These are phyloP conservation scores for Zanthoxylum bungeanum DNA, from an alignment of 345 rosid species.

Conservation along the genomic window DNA sequence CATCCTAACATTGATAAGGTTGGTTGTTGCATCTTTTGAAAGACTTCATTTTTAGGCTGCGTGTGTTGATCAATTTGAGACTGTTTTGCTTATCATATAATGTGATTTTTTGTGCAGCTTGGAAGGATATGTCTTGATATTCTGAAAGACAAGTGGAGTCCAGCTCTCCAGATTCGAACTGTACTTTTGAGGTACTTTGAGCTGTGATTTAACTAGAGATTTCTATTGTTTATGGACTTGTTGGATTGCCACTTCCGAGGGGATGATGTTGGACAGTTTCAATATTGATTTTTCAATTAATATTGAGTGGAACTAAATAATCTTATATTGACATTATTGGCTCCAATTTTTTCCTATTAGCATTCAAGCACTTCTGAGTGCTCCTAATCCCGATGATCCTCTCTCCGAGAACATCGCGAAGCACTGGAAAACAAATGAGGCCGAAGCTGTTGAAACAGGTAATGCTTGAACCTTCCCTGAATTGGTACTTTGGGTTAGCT, in stretches of 20 bases:
- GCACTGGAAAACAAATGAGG: conserved; percentile 98
- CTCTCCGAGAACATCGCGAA: conserved; percentile 97
- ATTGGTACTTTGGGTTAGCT: not conserved
- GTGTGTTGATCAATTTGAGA: not conserved
- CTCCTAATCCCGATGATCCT: conserved; percentile 99
- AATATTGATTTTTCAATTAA: not conserved
- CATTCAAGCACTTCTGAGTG: conserved; percentile 97
- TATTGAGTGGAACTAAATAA: not conserved
- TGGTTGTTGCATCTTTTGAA: conserved; percentile 2
- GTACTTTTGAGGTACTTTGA: conserved; percentile 86
- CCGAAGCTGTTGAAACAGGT: conserved; percentile 99
- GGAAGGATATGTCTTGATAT: conserved; percentile 99
- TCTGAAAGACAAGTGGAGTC: conserved; percentile 99
- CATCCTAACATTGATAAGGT: conserved; percentile 99
- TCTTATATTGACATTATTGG: not conserved
- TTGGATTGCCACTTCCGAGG: not conserved
- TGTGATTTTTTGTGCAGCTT: conserved; percentile 45
- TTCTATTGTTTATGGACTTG: not conserved
- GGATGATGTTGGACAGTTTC: not conserved
- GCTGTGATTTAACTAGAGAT: not conserved
- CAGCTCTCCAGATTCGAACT: conserved; percentile 96
- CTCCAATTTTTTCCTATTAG: conserved; percentile 24
- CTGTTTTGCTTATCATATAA: not conserved
- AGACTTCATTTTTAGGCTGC: not conserved
- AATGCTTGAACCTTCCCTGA: not conserved